Conservation (phyloP, 805 yeast genomes). For the Candida sphagnicola region DNA sequence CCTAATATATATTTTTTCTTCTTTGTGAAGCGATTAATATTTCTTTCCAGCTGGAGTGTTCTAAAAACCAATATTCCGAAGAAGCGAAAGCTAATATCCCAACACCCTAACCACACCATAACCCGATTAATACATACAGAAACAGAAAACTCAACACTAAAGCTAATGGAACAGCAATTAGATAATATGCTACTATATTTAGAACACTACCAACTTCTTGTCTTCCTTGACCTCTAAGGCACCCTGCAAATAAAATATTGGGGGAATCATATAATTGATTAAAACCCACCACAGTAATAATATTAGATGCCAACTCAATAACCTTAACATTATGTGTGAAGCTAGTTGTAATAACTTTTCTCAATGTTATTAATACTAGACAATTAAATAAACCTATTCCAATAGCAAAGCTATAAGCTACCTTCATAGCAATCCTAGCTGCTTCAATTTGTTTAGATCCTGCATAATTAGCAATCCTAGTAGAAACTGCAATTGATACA, state of each 20-base stretch:
- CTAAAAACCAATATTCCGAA: not conserved
- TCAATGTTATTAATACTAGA: slow-evolving; percentile 44
- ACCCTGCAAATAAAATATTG: slow-evolving; percentile 74
- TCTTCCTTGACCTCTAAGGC: slow-evolving; percentile 82
- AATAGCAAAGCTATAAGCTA: slow-evolving; percentile 32
- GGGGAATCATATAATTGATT: slow-evolving; percentile 69
- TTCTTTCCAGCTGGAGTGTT: not conserved
- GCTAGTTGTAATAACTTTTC: slow-evolving; percentile 50
- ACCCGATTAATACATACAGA: slow-evolving; percentile 51
- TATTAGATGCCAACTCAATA: slow-evolving; percentile 41
- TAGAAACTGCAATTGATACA: slow-evolving; percentile 36
- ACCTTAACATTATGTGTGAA: slow-evolving; percentile 64
- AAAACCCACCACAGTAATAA: slow-evolving; percentile 61
- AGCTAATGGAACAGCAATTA: slow-evolving; percentile 72
- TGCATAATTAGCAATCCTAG: slow-evolving; percentile 37
- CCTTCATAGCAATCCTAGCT: slow-evolving; percentile 35
- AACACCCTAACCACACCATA: slow-evolving; percentile 67
- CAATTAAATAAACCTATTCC: slow-evolving; percentile 40
- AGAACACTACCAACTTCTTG: slow-evolving; percentile 73
- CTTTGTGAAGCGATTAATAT: not conserved
- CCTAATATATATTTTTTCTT: too few species aligned
- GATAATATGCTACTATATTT: slow-evolving; percentile 64
- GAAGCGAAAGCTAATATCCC: slow-evolving; percentile 27
- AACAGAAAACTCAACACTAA: slow-evolving; percentile 49
- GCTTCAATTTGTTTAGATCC: slow-evolving; percentile 24